These are phyloP conservation scores for Aspergillus steynii DNA, from an alignment of 495 filamentous ascomycete species.

Conservation along the genomic window DNA sequence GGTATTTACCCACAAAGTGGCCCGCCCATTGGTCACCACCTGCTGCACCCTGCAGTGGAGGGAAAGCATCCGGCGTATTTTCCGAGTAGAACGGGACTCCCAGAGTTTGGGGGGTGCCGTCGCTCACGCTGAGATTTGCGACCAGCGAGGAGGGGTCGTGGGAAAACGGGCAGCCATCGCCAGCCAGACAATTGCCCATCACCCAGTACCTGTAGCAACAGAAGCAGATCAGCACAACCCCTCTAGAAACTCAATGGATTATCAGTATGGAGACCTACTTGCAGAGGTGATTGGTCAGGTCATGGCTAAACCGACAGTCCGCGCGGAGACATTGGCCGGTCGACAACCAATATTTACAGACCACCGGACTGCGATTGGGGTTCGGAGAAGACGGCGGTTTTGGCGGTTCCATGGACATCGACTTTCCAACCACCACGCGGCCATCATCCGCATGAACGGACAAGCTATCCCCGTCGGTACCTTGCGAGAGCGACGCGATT, in stretches of 20 bases:
- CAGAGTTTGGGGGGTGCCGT: constrained; percentile 44
- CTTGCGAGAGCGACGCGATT: constrained; percentile 79
- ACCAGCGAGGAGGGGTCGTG: constrained; percentile 88
- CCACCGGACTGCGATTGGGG: constrained; percentile 73
- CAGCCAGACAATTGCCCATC: constrained; percentile 93
- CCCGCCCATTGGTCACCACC: constrained; percentile 59
- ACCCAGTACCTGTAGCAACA: constrained; percentile 78
- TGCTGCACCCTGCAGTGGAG: constrained; percentile 60
- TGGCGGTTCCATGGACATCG: constrained; percentile 70
- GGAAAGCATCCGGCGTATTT: constrained; percentile 74
- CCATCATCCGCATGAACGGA: constrained; percentile 38
- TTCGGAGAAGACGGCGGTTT: constrained; percentile 73
- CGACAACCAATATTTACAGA: constrained; percentile 95
- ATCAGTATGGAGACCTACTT: constrained; percentile 66
- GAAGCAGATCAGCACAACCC: constrained; percentile 4
- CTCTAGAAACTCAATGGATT: not conserved
- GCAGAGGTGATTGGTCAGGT: constrained; percentile 93
- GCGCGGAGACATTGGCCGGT: constrained; percentile 90
- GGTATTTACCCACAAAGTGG: constrained; percentile 46
- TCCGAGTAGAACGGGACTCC: constrained; percentile 74
- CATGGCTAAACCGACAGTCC: constrained; percentile 97
- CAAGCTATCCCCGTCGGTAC: constrained; percentile 34
- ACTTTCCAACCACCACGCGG: constrained; percentile 82
- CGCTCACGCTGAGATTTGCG: constrained; percentile 64
- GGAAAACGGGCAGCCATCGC: constrained; percentile 93